A percentile compares a stretch with the other conserved stretches of the same genome.
phyloP scores from a whole-genome alignment of 164 flowering plant genomes.

The Paratinospora sagittata region DNA sequence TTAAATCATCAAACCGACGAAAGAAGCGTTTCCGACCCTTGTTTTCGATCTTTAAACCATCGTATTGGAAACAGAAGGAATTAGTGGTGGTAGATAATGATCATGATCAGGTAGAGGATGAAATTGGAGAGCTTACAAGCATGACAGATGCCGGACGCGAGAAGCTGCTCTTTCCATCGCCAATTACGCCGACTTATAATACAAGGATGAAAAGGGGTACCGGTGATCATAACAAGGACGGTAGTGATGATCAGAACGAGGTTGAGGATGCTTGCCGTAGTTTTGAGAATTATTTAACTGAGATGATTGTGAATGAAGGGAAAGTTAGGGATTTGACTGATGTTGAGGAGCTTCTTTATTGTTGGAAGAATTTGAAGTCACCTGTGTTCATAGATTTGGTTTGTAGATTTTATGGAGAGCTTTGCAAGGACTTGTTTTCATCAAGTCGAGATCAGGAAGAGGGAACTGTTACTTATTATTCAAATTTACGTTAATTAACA shows the following conservation, averaged over 20 bases:
- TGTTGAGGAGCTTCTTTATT: slow-evolving; percentile 76
- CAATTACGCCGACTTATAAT: slow-evolving; percentile 47
- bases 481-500: not conserved
- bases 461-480: not conserved
- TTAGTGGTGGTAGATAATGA: not conserved
- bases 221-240: not conserved
- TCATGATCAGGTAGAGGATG: slow-evolving; percentile 17
- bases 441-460: slow-evolving; percentile 24
- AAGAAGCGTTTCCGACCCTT: slow-evolving; percentile 14
- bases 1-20: not conserved
- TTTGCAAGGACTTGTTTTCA: slow-evolving; percentile 81
- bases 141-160: slow-evolving; percentile 27
- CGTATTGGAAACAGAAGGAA: slow-evolving; percentile 15
- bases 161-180: slow-evolving; percentile 42
- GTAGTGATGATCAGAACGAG: slow-evolving; percentile 12
- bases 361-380: slow-evolving; percentile 68
- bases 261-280: slow-evolving; percentile 79
- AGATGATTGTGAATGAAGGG: slow-evolving; percentile 84
- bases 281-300: slow-evolving; percentile 76
- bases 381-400: slow-evolving; percentile 77
- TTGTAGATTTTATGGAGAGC: slow-evolving; percentile 80
- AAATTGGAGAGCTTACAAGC: slow-evolving; percentile 32
- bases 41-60: slow-evolving; percentile 14
- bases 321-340: slow-evolving; percentile 61
- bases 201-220: slow-evolving; percentile 13